Percentiles rank a stretch among this genome's conserved stretches.
These are phyloP conservation scores for Oryza australiensis DNA, from an alignment of 176 grass and related monocot species.

Conservation along the genomic window DNA sequence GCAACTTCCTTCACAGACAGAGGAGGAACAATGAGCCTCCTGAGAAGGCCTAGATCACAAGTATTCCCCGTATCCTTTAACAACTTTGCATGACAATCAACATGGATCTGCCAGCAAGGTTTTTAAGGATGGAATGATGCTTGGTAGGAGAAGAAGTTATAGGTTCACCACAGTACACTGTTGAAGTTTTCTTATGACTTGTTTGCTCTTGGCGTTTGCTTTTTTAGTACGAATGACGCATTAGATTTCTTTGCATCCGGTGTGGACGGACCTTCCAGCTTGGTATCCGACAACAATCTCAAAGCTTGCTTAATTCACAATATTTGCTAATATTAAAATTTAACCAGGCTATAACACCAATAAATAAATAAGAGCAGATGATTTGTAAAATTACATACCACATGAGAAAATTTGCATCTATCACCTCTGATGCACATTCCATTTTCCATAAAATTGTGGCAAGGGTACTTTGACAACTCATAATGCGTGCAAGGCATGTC, in stretches of 20 bases:
- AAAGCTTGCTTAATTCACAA: neutral
- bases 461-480: constrained; percentile 81
- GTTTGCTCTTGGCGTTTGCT: constrained; percentile 43
- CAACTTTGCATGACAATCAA: constrained; percentile 78
- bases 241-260: constrained; percentile 48
- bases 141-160: constrained; percentile 39
- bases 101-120: constrained; percentile 65
- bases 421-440: constrained; percentile 75
- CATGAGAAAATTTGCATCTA: constrained; percentile 96
- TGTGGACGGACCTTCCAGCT: constrained; percentile 39
- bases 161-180: constrained; percentile 25
- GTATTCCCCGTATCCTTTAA: constrained; percentile 56
- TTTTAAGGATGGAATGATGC: constrained; percentile 34
- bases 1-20: constrained; percentile 70
- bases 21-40: constrained; percentile 78
- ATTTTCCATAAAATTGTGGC: constrained; percentile 75
- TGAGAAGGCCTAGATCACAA: constrained; percentile 69
- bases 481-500: constrained; percentile 90
- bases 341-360: constrained; percentile 1
- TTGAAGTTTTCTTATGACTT: constrained; percentile 39
- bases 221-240: constrained; percentile 39
- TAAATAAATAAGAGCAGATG: constrained; percentile 22
- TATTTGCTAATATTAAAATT: neutral
- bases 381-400: constrained; percentile 40
- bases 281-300: constrained; percentile 49